Percentiles rank a stretch among this genome's conserved stretches.
phyloP scores from a whole-genome alignment of 768 basidiomycete genomes.

The Phylloporus arenicola region DNA sequence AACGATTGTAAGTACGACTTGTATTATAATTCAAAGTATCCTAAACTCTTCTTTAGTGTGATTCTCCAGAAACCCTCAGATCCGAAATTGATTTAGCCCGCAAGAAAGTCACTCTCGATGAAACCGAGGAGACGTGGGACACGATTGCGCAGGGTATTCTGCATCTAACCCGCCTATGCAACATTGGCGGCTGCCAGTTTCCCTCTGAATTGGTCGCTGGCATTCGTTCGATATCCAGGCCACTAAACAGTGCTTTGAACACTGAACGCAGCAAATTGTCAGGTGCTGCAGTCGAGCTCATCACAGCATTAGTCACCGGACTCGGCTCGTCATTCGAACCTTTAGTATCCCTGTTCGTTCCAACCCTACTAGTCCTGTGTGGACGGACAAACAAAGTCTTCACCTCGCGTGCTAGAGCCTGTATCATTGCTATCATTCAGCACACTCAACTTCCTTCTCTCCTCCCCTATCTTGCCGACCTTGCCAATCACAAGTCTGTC shows the following conservation, averaged over 20 bases:
- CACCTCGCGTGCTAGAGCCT: constrained; percentile 55
- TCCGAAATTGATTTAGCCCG: constrained; percentile 41
- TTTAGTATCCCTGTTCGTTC: constrained; percentile 61
- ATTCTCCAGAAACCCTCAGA: constrained; percentile 27
- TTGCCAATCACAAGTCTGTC: constrained; percentile 61
- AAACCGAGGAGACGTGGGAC: constrained; percentile 82
- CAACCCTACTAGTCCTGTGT: constrained; percentile 61
- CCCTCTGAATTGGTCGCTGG: constrained; percentile 45
- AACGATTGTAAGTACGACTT: constrained; percentile 17
- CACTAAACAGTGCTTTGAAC: constrained; percentile 53
- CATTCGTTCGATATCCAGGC: constrained; percentile 48
- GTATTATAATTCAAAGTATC: no score
- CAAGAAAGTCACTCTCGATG: constrained; percentile 40
- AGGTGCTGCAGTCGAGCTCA: constrained; percentile 56
- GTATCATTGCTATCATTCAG: constrained; percentile 58
- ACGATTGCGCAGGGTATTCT: constrained; percentile 48
- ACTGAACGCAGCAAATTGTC: constrained; percentile 76
- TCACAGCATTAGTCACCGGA: constrained; percentile 47
- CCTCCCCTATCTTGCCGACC: constrained; percentile 52
- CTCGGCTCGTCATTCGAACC: constrained; percentile 63
- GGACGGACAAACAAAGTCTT: constrained; percentile 77
- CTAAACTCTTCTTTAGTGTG: constrained; percentile 26
- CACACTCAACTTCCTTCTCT: constrained; percentile 62
- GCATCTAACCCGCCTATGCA: constrained; percentile 43
- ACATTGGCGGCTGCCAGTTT: constrained; percentile 48